Evolutionary conservation across 768 basidiomycete species (phyloP), one percentile per base, ranked within the genome.

Genomic region (Pleurotus ostreatus): DNA sequence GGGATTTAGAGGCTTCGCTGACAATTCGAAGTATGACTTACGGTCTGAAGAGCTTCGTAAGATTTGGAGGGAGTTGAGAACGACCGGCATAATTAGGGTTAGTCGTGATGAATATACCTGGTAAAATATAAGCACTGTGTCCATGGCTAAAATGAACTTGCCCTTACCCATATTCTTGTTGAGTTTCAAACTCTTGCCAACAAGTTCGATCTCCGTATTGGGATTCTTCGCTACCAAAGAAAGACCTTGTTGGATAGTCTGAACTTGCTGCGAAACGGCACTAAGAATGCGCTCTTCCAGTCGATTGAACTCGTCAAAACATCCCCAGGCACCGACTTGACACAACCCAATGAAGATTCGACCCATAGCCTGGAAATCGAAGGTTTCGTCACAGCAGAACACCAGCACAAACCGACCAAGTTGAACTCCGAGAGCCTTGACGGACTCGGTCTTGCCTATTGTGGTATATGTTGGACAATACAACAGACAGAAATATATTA

Each of bases 311-410:
- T 97, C 94, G 68, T 97, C 94, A 71, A 95, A 94, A 66, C 92
- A 95, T 11, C 97, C 97, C 97, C 97, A 99, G 0, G 97, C 97
- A 30, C 97, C 97, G 37, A 98, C 97, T 78, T 97, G 95, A 73
- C 97, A 99, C 12, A 99, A 82, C 51, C 97, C 97, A 63, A 98
- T 87, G 68, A 99, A 99, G 63, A 99, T 98, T 60, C 97, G 91
- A 60, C 97, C 97, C 97, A 99, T 98, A 1, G 97, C 97, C 69
- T 98, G 95, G 79, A 98, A 98, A 71, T 99, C 97, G 71, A 99
- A 98, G 0, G 92, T 97, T 70, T 99, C 97, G 71, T 99, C 97
- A 66, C 97, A 99, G 68, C 97, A 98, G 76, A 99, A 99, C n/a
- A 99, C 97, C 47, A 99, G 80, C n/a, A 99, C 97, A 65, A 99